phyloP scores from a whole-genome alignment of 306 rosid species.

The cucumber (Cucumis sativus) region DNA sequence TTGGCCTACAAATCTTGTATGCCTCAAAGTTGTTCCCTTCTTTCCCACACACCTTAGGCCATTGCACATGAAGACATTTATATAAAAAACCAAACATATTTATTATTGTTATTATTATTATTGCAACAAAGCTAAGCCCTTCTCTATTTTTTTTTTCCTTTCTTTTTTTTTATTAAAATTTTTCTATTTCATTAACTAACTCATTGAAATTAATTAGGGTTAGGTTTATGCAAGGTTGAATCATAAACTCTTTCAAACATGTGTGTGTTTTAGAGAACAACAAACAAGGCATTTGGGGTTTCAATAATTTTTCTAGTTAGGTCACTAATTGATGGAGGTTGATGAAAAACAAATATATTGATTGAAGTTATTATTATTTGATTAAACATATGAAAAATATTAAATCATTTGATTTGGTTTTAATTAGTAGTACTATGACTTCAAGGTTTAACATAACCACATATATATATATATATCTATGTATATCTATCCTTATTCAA shows the following conservation, averaged over 20 bases:
- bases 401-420: background rate
- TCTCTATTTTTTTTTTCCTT: background rate
- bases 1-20: constrained; percentile 13
- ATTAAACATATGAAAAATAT: background rate
- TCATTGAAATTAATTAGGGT: background rate
- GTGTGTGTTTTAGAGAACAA: background rate
- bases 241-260: background rate
- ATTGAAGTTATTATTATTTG: background rate
- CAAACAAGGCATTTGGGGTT: constrained; percentile 5
- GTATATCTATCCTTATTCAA: background rate
- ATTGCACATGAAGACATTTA: constrained; percentile 7
- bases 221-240: background rate
- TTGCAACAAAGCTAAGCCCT: background rate
- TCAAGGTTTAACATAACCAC: background rate
- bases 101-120: background rate
- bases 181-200: background rate
- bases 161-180: background rate
- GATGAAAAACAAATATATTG: background rate
- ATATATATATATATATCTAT: background rate
- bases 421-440: background rate
- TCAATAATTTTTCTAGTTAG: background rate
- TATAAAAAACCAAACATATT: background rate
- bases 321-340: background rate
- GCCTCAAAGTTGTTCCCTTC: background rate
- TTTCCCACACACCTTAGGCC: constrained; percentile 7